These are phyloP conservation scores for Carpinus viminea DNA, from an alignment of 306 rosid species.

Conservation along the genomic window DNA sequence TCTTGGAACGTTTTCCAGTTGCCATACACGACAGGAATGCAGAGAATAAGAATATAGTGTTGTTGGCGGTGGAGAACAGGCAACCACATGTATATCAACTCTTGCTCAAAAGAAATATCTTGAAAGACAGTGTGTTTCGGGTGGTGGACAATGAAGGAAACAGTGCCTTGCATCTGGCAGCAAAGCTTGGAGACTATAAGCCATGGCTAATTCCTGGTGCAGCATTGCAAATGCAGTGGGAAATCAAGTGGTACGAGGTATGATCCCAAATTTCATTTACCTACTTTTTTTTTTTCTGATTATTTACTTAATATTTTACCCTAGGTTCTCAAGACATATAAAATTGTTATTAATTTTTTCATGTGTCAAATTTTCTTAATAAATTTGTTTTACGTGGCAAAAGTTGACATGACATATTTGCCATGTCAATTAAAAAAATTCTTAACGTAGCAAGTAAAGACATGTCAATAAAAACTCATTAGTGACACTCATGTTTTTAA, in stretches of 20 bases:
- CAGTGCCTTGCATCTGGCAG: constrained; percentile 65
- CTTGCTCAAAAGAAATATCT: constrained; percentile 12
- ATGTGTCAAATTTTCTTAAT: too few species aligned
- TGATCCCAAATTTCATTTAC: too few species aligned
- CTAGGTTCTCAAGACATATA: background rate
- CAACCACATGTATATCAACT: constrained; percentile 49
- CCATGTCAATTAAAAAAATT: too few species aligned
- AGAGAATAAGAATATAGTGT: constrained; percentile 49
- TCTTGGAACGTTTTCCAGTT: constrained; percentile 45
- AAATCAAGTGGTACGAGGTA: constrained; percentile 30
- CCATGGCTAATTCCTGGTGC: constrained; percentile 64
- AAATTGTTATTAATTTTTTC: background rate
- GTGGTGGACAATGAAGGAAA: constrained; percentile 54
- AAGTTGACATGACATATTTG: too few species aligned
- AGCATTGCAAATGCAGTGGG: background rate
- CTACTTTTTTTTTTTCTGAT: too few species aligned
- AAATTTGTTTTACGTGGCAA: too few species aligned
- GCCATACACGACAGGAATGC: constrained; percentile 52
- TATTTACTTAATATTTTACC: background rate
- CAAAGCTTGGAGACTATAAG: constrained; percentile 35
- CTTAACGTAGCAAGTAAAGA: too few species aligned
- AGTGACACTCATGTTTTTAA: too few species aligned
- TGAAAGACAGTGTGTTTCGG: constrained; percentile 37
- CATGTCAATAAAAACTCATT: too few species aligned
- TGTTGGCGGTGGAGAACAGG: constrained; percentile 66